These are phyloP conservation scores for Cutaneotrichosporon cutaneum DNA, from an alignment of 1,284 basidiomycete species.

Conservation along the genomic window DNA sequence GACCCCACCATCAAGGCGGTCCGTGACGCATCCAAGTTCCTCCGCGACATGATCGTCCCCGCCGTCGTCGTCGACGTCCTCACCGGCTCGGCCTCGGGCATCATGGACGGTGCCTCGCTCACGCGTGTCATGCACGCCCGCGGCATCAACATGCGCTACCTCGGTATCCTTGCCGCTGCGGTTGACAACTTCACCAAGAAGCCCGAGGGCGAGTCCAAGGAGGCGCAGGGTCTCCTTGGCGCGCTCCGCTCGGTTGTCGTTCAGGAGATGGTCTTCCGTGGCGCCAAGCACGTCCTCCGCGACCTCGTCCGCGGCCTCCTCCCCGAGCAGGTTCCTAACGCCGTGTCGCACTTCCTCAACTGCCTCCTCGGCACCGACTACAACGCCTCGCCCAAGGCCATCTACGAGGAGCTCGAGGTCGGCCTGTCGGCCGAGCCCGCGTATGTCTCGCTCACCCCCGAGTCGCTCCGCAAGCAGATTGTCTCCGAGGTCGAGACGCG, in stretches of 20 bases:
- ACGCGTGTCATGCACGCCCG: constrained; percentile 57
- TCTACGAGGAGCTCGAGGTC: constrained; percentile 48
- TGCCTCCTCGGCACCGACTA: constrained; percentile 57
- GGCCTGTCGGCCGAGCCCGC: constrained; percentile 35
- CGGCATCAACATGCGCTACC: constrained; percentile 63
- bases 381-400: constrained; percentile 53
- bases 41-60: constrained; percentile 56
- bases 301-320: constrained; percentile 48
- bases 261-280: constrained; percentile 61
- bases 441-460: constrained; percentile 58
- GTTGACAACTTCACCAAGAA: constrained; percentile 52
- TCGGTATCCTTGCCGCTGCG: constrained; percentile 55
- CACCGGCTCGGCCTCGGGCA: constrained; percentile 53
- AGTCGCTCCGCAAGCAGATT: constrained; percentile 53
- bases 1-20: constrained; percentile 58
- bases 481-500: constrained; percentile 53
- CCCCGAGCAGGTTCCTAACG: constrained; percentile 51
- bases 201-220: constrained; percentile 33
- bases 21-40: constrained; percentile 57
- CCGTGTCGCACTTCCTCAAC: constrained; percentile 61
- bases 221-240: constrained; percentile 42
- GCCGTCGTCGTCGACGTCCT: constrained; percentile 57
- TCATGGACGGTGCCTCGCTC: constrained; percentile 58
- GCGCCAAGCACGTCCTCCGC: constrained; percentile 58
- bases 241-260: constrained; percentile 52